These are phyloP conservation scores for Phytophthora quininea DNA, from an alignment of 352 stramenopile species.

Conservation along the genomic window DNA sequence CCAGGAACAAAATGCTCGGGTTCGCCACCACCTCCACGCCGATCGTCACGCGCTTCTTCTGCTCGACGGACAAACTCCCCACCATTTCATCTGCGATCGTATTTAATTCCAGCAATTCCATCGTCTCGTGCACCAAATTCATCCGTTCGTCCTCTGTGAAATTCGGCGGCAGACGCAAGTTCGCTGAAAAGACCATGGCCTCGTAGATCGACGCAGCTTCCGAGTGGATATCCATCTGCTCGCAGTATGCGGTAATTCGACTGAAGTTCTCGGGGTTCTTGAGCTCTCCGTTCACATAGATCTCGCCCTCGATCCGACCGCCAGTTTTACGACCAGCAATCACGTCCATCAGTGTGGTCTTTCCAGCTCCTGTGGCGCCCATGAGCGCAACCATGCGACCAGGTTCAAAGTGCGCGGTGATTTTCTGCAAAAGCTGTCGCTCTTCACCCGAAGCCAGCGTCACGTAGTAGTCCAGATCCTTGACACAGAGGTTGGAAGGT, in stretches of 20 bases:
- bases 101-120: slow-evolving; percentile 59
- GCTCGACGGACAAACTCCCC: slow-evolving; percentile 73
- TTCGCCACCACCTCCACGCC: slow-evolving; percentile 92
- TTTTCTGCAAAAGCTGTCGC: background rate
- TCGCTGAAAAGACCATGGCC: slow-evolving; percentile 85
- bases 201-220: slow-evolving; percentile 83
- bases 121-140: slow-evolving; percentile 52
- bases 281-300: slow-evolving; percentile 87
- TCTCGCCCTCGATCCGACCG: slow-evolving; percentile 75
- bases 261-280: slow-evolving; percentile 83
- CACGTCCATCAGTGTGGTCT: slow-evolving; percentile 64
- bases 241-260: slow-evolving; percentile 87
- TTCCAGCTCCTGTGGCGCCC: slow-evolving; percentile 60
- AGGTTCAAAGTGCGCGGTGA: slow-evolving; percentile 53
- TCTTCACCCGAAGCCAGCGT: too few species aligned
- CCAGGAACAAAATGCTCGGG: slow-evolving; percentile 94
- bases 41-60: slow-evolving; percentile 94
- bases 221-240: slow-evolving; percentile 89
- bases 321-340: slow-evolving; percentile 59
- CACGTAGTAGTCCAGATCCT: too few species aligned
- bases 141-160: slow-evolving; percentile 44
- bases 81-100: slow-evolving; percentile 52
- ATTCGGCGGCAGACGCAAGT: slow-evolving; percentile 67
- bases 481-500: too few species aligned
- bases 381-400: slow-evolving; percentile 64